These are phyloP conservation scores for Rachicladosporium sp. DNA, from an alignment of 2,329 filamentous ascomycete species.

Conservation along the genomic window DNA sequence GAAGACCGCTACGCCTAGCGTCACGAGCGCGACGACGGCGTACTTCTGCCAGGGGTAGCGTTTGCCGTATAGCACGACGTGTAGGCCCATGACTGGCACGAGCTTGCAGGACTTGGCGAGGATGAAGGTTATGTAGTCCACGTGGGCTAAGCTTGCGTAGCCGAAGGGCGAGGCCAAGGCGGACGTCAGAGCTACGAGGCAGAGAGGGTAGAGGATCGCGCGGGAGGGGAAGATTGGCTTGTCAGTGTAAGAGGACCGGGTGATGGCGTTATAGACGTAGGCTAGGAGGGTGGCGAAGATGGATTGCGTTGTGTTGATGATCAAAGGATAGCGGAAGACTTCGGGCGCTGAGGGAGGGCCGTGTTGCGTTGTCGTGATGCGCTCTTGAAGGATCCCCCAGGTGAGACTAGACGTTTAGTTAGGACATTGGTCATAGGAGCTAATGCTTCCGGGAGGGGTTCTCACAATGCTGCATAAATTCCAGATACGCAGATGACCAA, in stretches of 20 bases:
- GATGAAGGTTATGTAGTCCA: slow-evolving; percentile 97
- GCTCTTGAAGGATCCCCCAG: slow-evolving; percentile 94
- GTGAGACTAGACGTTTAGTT: slow-evolving; percentile 47
- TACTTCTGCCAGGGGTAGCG: slow-evolving; percentile 95
- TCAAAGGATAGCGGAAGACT: slow-evolving; percentile 84
- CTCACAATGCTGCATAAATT: slow-evolving; percentile 92
- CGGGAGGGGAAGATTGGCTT: slow-evolving; percentile 63
- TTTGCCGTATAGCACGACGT: slow-evolving; percentile 81
- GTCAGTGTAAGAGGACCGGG: slow-evolving; percentile 31
- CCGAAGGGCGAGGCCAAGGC: slow-evolving; percentile 91
- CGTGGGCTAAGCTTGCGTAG: slow-evolving; percentile 81
- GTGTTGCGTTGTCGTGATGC: slow-evolving; percentile 87
- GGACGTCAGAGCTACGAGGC: slow-evolving; percentile 75
- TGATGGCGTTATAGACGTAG: slow-evolving; percentile 62
- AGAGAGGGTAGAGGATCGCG: slow-evolving; percentile 62
- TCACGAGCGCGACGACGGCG: slow-evolving; percentile 80
- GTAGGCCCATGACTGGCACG: slow-evolving; percentile 94
- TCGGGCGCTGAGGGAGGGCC: slow-evolving; percentile 48
- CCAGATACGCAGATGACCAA: slow-evolving; percentile 80
- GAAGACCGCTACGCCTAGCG: slow-evolving; percentile 84
- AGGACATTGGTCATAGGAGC: not conserved
- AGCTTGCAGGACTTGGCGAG: slow-evolving; percentile 97
- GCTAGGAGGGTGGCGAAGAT: slow-evolving; percentile 75
- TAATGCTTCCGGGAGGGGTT: slow-evolving; percentile 1
- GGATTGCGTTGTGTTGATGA: slow-evolving; percentile 93